These are phyloP conservation scores for Solanum chilense DNA, from an alignment of 257 asterid species.

Conservation along the genomic window DNA sequence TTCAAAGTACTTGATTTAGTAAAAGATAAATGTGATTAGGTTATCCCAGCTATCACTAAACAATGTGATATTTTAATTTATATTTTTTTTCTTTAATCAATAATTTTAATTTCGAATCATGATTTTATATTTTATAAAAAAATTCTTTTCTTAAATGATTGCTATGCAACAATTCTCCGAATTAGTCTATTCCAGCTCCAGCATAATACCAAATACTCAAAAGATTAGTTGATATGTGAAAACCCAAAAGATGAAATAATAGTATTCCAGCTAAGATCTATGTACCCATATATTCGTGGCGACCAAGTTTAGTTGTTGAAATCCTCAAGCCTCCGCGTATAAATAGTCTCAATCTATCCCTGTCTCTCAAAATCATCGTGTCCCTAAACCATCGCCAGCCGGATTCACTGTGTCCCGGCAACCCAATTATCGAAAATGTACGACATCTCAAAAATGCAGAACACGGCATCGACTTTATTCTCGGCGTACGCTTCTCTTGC, in stretches of 20 bases:
- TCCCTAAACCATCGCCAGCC: background rate
- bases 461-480: conserved; percentile 45
- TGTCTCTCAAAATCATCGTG: background rate
- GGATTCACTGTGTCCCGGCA: background rate
- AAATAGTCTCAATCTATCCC: background rate
- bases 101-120: too few relatives aligned
- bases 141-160: too few relatives aligned
- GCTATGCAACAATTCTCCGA: too few relatives aligned
- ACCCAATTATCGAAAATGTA: conserved; percentile 9
- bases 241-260: background rate
- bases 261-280: background rate
- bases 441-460: conserved; percentile 34
- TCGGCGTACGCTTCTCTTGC: conserved; percentile 78
- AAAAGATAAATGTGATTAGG: too few relatives aligned
- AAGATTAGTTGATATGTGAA: background rate
- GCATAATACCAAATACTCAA: too few relatives aligned
- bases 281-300: background rate
- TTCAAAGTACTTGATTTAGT: background rate
- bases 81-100: too few relatives aligned
- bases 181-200: background rate
- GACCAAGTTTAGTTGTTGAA: background rate
- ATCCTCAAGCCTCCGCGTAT: background rate
- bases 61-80: too few relatives aligned
- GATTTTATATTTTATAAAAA: too few relatives aligned
- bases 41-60: background rate